Percentiles rank a stretch among this genome's conserved stretches.
These are phyloP conservation scores for Ceratobasidium sp. DNA, from an alignment of 1,284 basidiomycete species.

Conservation along the genomic window DNA sequence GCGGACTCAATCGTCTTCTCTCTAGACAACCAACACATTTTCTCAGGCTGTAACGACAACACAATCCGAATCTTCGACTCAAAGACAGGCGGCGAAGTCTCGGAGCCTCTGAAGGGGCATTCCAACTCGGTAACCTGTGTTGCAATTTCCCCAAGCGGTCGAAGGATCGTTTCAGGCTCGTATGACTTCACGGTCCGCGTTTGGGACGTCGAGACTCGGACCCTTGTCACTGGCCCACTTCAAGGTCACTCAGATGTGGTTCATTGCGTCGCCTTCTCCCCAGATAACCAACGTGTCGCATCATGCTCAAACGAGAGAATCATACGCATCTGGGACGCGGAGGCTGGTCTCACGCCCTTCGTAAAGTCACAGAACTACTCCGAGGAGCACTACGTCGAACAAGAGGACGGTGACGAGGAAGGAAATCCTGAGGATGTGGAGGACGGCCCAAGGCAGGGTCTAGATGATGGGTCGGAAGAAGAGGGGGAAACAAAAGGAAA, in stretches of 20 bases:
- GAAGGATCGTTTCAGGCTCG: slow-evolving; percentile 21
- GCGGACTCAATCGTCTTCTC: slow-evolving; percentile 29
- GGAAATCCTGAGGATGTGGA: background rate
- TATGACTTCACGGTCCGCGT: slow-evolving; percentile 8
- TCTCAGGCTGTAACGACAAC: background rate
- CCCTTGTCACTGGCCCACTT: background rate
- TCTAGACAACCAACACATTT: background rate
- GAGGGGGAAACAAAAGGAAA: too few species aligned
- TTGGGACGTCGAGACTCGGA: slow-evolving; percentile 21
- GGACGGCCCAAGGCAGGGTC: too few species aligned
- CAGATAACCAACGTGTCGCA: slow-evolving; percentile 29
- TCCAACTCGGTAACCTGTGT: slow-evolving; percentile 7
- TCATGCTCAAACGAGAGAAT: slow-evolving; percentile 42
- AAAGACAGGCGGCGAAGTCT: background rate
- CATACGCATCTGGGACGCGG: slow-evolving; percentile 36
- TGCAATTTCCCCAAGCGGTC: slow-evolving; percentile 24
- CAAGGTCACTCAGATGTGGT: slow-evolving; percentile 31
- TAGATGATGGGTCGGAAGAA: too few species aligned
- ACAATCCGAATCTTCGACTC: slow-evolving; percentile 28
- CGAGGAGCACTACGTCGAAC: background rate
- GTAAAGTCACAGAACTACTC: slow-evolving; percentile 27
- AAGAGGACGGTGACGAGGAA: background rate
- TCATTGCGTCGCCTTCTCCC: slow-evolving; percentile 17
- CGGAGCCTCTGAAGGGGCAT: slow-evolving; percentile 1
- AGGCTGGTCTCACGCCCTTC: slow-evolving; percentile 6